Evolutionary conservation across 2,329 filamentous ascomycete genomes (phyloP).

Genomic region (Colletotrichum magnum): DNA sequence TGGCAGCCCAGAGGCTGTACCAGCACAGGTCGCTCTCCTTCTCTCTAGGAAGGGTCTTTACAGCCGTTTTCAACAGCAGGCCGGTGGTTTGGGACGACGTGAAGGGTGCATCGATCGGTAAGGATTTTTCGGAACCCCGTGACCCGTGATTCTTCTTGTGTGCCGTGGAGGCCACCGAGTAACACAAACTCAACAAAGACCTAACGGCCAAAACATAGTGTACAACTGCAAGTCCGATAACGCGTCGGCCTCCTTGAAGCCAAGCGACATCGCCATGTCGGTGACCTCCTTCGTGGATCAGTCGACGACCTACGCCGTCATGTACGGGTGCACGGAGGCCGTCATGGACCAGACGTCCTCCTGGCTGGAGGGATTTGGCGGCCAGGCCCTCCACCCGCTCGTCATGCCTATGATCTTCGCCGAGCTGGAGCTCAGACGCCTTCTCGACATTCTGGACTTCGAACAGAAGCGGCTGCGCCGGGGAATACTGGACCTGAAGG

Average conservation of each 20-base stretch:
- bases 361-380: background rate
- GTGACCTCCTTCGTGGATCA: background rate
- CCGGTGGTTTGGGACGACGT: background rate
- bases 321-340: conserved; percentile 3
- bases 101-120: background rate
- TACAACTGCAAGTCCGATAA: conserved; percentile 17
- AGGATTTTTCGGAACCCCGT: background rate
- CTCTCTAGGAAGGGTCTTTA: background rate
- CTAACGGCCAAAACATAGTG: background rate
- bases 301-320: background rate
- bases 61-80: background rate
- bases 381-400: conserved; percentile 2
- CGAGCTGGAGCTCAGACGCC: conserved; percentile 8
- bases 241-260: background rate
- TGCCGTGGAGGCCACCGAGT: too few species aligned
- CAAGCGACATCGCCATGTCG: conserved; percentile 5
- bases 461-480: too few species aligned
- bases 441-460: background rate
- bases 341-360: background rate
- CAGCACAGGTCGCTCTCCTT: conserved; percentile 7
- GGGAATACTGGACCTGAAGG: too few species aligned
- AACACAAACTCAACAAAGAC: too few species aligned
- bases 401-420: conserved; percentile 1
- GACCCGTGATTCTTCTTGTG: too few species aligned
- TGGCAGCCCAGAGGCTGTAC: background rate